Evolutionary conservation across 345 rosid species (phyloP).

Genomic region (Populus euphratica): DNA sequence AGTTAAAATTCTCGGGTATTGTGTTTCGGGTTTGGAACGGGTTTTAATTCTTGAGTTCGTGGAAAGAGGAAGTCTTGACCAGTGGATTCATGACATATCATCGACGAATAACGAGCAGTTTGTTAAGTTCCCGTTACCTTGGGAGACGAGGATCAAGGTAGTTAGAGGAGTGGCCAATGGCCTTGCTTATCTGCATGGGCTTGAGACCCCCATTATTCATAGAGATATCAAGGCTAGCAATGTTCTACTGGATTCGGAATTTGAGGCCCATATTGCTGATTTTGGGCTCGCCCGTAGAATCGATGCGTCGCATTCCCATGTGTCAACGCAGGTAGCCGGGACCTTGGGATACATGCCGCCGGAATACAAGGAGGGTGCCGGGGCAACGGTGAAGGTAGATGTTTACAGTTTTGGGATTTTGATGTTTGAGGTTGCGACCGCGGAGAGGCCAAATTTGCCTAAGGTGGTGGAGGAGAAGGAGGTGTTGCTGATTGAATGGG

Average conservation of each 20-base stretch:
- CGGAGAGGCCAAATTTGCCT: conserved; percentile 64
- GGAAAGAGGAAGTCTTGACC: conserved; percentile 71
- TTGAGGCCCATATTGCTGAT: conserved; percentile 72
- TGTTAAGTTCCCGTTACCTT: conserved; percentile 31
- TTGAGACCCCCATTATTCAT: conserved; percentile 65
- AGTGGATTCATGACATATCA: conserved; percentile 62
- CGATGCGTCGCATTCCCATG: conserved; percentile 52
- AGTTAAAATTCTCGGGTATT: conserved; percentile 74
- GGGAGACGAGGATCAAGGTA: conserved; percentile 53
- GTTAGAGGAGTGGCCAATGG: conserved; percentile 63
- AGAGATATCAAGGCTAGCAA: conserved; percentile 88
- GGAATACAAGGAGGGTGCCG: conserved; percentile 72
- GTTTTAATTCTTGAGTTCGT: conserved; percentile 69
- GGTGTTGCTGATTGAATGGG: conserved; percentile 62
- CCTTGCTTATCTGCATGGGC: conserved; percentile 63
- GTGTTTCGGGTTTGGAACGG: conserved; percentile 61
- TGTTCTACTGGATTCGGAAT: conserved; percentile 51
- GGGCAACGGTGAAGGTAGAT: conserved; percentile 61
- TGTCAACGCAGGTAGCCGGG: conserved; percentile 90
- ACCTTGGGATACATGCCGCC: conserved; percentile 99
- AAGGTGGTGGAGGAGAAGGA: conserved; percentile 27
- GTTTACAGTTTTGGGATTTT: conserved; percentile 78
- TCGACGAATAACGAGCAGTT: background rate
- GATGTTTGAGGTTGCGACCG: conserved; percentile 70
- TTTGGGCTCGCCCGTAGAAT: conserved; percentile 73